Evolutionary conservation across 129 eudicot species (phyloP), one percentile per base, ranked within the genome.

Genomic region (Kitagawia praeruptora): DNA sequence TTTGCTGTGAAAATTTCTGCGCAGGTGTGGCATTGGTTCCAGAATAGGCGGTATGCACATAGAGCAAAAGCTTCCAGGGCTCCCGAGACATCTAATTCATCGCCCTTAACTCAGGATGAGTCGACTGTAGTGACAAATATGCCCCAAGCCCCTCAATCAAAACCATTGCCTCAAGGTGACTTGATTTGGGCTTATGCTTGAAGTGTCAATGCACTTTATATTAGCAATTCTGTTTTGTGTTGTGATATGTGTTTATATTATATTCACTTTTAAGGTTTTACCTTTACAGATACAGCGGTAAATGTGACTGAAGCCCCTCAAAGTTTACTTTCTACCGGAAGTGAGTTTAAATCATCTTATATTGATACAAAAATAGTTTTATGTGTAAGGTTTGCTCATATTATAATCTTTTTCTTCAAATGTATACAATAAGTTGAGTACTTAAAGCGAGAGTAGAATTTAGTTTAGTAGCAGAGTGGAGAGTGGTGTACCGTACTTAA

Each of bases 1-100:
- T 79, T 11, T 66, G 77, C 46, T 67, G 5, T 66, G 9, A 13
- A 5, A n/a, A 8, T 61, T 31, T 37, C 70, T 37, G 13, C 31
- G 70, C 71, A 92, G 97, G 94, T 92, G 75, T 92, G 95, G 98
- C 92, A 90, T 80, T 96, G 99, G 99, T 92, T 92, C 77, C 99
- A 96, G 78, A 96, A 96, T 77, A 92, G 98, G 83, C 86, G 99
- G 56, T 92, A 92, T 86, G 97, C 99, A 25, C 84, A 92, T 44
- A 89, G 95, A 82, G 89, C 97, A 47, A 96, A 86, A 87, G 85
- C 90, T 16, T 88, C 90, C 6, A 95, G 84, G 86, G 71, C 87
- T 70, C 96, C 93, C 2, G 90, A 80, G 70, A 89, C 81, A 74
- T 75, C 77, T 71, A 81, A 48, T 78, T 66, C 75, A 25, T 48